Evolutionary conservation across 192 early-diverging fungal species (phyloP), one percentile per base, ranked within the genome.

Genomic region (Haplosporangium gracile): DNA sequence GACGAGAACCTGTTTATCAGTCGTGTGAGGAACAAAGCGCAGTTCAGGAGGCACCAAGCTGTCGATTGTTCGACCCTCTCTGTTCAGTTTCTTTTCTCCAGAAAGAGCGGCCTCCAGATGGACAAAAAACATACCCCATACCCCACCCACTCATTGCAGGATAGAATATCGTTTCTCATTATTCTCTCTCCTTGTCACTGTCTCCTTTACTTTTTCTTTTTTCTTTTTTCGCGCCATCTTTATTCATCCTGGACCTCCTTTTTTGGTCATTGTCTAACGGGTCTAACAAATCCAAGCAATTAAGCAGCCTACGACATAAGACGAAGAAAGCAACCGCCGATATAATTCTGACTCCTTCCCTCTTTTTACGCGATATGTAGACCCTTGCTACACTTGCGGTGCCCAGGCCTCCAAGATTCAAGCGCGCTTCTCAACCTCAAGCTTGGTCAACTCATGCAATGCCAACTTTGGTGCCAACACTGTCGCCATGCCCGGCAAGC

Each of bases 401-500:
- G 75, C 79, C 63, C 76, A 86, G 79, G 78, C 77, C 83, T 47
- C 76, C 29, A 86, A 86, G 79, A 81, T 81, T 18, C 78, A 81
- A 76, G 75, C 74, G 10, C 75, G 79, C 40, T 86, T 78, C 65
- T 81, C 79, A 24, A 86, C 84, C 69, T 24, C 18, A 26, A 86
- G 77, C 22, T 55, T 86, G 57, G 84, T 86, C 8, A 71, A 76
- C 68, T 70, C 79, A 3, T 86, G 84, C 79, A 86, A 86, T 73
- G 75, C 63, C 63, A 80, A 86, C 79, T 86, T 86, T 78, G 84
- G 84, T 24, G 75, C 79, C 43, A 68, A 47, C 70, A 86, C 84
- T 32, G 84, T 86, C 51, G 68, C 60, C 75, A 77, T 86, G 84
- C 84, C 84, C 32, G 79, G 84, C 75, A 60, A 57, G 68, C 24